These are phyloP conservation scores for Xenoacremonium recifei DNA, from an alignment of 2,329 filamentous ascomycete genomes.

Conservation along the genomic window DNA sequence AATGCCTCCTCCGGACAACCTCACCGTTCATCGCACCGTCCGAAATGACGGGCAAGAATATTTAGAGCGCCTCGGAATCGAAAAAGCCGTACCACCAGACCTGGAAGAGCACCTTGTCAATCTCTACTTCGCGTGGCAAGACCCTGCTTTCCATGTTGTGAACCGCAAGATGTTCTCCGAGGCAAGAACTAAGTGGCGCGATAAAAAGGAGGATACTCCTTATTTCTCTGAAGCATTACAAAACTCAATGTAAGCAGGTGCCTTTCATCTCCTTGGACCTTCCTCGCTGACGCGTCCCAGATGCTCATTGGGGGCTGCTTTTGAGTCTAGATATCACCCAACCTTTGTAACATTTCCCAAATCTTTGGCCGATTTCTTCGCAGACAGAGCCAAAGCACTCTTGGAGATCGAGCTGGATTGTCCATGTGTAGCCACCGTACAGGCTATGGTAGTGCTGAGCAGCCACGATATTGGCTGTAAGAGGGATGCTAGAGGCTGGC, in stretches of 20 bases:
- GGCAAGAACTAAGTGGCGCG: slow-evolving; percentile 10
- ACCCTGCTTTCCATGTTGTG: slow-evolving; percentile 22
- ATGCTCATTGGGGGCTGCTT: slow-evolving; percentile 40
- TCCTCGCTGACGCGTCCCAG: slow-evolving; percentile 18
- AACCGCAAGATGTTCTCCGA: slow-evolving; percentile 20
- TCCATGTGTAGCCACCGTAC: slow-evolving; percentile 24
- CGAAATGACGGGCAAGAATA: slow-evolving; percentile 24
- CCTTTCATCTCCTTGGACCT: background rate
- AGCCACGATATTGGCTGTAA: slow-evolving; percentile 25
- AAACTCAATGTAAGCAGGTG: slow-evolving; percentile 23
- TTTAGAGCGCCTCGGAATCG: slow-evolving; percentile 20
- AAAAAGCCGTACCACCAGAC: slow-evolving; percentile 12
- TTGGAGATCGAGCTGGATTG: slow-evolving; percentile 26
- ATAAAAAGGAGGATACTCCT: slow-evolving; percentile 20
- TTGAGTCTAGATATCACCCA: slow-evolving; percentile 41
- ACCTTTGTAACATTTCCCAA: slow-evolving; percentile 34
- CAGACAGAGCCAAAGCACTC: slow-evolving; percentile 23
- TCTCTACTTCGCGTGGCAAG: slow-evolving; percentile 22
- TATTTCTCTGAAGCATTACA: slow-evolving; percentile 28
- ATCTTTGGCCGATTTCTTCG: slow-evolving; percentile 30
- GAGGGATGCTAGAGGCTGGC: slow-evolving; percentile 24
- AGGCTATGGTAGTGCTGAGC: slow-evolving; percentile 25
- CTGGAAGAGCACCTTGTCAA: slow-evolving; percentile 16
- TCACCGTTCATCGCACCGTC: slow-evolving; percentile 24
- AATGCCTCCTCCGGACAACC: slow-evolving; percentile 20